Conservation (phyloP, 805 yeast species). For the Candida verbasci region DNA sequence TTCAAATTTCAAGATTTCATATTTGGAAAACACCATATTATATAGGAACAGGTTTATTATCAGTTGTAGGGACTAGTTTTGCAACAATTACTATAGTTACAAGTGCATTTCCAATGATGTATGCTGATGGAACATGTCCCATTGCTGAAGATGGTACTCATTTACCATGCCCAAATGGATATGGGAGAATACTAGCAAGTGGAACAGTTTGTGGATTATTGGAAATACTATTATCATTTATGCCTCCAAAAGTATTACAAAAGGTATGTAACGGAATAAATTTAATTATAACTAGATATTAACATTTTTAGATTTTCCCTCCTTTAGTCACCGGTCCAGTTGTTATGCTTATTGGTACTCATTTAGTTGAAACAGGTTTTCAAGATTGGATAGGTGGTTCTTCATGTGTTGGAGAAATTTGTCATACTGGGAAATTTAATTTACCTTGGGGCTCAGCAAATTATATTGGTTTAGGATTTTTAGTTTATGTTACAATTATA, state of each 20-base stretch:
- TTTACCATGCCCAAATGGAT: conserved; percentile 84
- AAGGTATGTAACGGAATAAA: conserved; percentile 17
- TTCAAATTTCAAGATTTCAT: conserved; percentile 69
- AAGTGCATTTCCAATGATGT: conserved; percentile 78
- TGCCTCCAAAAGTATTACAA: conserved; percentile 70
- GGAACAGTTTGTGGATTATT: conserved; percentile 73
- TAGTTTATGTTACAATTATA: conserved; percentile 70
- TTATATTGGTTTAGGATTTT: conserved; percentile 82
- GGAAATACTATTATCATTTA: conserved; percentile 68
- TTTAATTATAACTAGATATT: too few species aligned
- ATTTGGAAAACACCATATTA: conserved; percentile 69
- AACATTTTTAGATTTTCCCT: conserved; percentile 51
- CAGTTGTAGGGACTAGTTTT: conserved; percentile 89
- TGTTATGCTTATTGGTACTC: conserved; percentile 75
- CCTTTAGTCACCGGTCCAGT: conserved; percentile 93
- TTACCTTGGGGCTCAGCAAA: conserved; percentile 83
- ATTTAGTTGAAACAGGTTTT: conserved; percentile 68
- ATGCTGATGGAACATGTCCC: conserved; percentile 49
- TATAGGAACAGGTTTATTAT: conserved; percentile 82
- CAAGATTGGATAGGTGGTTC: conserved; percentile 88
- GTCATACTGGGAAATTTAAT: conserved; percentile 27
- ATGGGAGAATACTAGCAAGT: conserved; percentile 82
- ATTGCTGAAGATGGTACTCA: conserved; percentile 52
- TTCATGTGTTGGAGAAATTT: conserved; percentile 45
- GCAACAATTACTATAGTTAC: conserved; percentile 80